Conservation (phyloP, 2,329 filamentous ascomycete genomes). For the Colletotrichum salicis region DNA sequence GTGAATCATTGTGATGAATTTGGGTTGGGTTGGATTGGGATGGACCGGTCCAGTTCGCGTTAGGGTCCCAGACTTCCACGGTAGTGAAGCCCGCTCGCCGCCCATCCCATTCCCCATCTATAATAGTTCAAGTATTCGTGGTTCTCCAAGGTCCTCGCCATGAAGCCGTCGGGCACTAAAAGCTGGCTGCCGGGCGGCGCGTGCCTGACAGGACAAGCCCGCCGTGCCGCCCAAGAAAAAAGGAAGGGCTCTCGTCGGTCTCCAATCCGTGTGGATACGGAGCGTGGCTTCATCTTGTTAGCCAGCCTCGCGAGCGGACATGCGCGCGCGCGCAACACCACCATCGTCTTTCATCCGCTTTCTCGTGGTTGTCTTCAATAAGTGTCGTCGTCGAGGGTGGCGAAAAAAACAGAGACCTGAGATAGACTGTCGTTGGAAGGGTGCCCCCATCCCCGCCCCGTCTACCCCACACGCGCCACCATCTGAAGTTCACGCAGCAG, state of each 20-base stretch:
- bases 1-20: not conserved
- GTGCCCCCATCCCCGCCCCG: too few species aligned
- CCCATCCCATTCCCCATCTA: too few species aligned
- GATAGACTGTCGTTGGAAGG: not conserved
- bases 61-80: too few species aligned
- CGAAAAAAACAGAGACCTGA: not conserved
- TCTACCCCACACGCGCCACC: constrained; percentile 33
- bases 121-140: too few species aligned
- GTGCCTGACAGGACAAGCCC: not conserved
- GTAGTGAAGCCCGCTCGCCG: too few species aligned
- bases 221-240: not conserved
- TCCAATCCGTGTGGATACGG: not conserved
- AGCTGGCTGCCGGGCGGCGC: not conserved
- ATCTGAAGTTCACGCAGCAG: constrained; percentile 19
- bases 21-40: not conserved
- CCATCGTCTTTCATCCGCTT: not conserved
- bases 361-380: not conserved
- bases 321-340: too few species aligned
- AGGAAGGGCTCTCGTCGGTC: not conserved
- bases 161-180: constrained; percentile 3
- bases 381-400: constrained; percentile 2
- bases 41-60: not conserved
- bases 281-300: not conserved
- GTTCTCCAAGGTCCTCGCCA: too few species aligned
- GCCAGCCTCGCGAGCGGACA: not conserved